A percentile compares a stretch with the other conserved stretches of the same genome.
These are phyloP conservation scores for Sporothrix phasma DNA, from an alignment of 2,329 filamentous ascomycete species.

Conservation along the genomic window DNA sequence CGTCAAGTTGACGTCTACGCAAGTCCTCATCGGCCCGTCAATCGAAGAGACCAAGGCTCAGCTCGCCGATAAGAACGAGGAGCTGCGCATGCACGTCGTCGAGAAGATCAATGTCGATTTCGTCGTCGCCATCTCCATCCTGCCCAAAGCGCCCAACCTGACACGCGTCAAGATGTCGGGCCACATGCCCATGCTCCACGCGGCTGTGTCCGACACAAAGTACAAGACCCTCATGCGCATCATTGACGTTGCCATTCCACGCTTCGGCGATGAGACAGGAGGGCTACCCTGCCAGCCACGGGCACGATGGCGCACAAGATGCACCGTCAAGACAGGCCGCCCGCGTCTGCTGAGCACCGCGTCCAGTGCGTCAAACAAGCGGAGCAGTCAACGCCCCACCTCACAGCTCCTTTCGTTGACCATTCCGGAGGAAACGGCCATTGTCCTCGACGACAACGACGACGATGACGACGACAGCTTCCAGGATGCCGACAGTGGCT, in stretches of 20 bases:
- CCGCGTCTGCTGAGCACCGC: constrained; percentile 38
- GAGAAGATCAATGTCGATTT: constrained; percentile 98
- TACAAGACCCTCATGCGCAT: constrained; percentile 96
- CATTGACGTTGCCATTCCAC: constrained; percentile 89
- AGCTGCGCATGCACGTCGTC: constrained; percentile 74
- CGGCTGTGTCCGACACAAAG: constrained; percentile 84
- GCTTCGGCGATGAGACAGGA: constrained; percentile 47
- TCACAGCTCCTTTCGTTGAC: constrained; percentile 60
- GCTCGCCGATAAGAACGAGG: constrained; percentile 56
- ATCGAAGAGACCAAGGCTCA: constrained; percentile 84
- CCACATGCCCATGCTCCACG: constrained; percentile 84
- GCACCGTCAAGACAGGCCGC: constrained; percentile 25
- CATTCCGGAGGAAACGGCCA: constrained; percentile 52
- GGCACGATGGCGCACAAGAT: constrained; percentile 19
- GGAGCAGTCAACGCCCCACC: constrained; percentile 48
- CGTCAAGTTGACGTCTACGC: constrained; percentile 85
- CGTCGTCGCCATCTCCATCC: constrained; percentile 86
- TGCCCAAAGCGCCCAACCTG: constrained; percentile 90
- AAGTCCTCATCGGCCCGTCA: constrained; percentile 88
- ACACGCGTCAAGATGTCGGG: constrained; percentile 88
- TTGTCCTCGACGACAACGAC: constrained; percentile 58
- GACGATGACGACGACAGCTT: constrained; percentile 58
- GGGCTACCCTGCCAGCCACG: constrained; percentile 24
- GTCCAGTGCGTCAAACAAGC: constrained; percentile 36
- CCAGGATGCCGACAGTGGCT: constrained; percentile 52